phyloP scores from a whole-genome alignment of 2,329 filamentous ascomycete genomes.

The Colletotrichum sp. region DNA sequence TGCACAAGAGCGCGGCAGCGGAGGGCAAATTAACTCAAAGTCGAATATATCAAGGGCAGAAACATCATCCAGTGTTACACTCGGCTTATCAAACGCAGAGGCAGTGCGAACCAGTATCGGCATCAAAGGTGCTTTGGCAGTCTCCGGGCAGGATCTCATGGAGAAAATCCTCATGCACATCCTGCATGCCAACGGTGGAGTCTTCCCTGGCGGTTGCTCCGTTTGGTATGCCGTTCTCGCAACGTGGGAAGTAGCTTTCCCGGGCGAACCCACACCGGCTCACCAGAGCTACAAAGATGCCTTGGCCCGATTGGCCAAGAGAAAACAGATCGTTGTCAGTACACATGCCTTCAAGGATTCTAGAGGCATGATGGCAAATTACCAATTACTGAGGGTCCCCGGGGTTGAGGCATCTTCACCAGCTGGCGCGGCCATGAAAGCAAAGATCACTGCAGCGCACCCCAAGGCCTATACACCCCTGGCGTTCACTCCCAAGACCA shows the following conservation, averaged over 20 bases:
- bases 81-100: neutral
- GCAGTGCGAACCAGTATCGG: neutral
- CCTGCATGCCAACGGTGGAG: conserved; percentile 45
- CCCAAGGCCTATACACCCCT: conserved; percentile 48
- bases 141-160: neutral
- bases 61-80: neutral
- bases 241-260: conserved; percentile 49
- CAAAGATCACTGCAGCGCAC: conserved; percentile 46
- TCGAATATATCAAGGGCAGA: neutral
- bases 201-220: conserved; percentile 56
- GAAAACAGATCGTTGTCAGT: conserved; percentile 41
- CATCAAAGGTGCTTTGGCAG: neutral
- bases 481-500: conserved; percentile 31
- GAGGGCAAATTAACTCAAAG: neutral
- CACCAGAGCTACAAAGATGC: conserved; percentile 43
- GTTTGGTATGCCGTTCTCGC: conserved; percentile 53
- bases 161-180: conserved; percentile 37
- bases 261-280: conserved; percentile 43
- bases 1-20: neutral
- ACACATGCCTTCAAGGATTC: conserved; percentile 48
- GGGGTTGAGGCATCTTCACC: conserved; percentile 46
- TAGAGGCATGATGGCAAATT: conserved; percentile 48
- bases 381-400: conserved; percentile 47
- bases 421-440: conserved; percentile 47
- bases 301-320: conserved; percentile 42